A percentile compares a stretch with the other conserved stretches of the same genome.
Evolutionary conservation across 2,329 filamentous ascomycete genomes (phyloP).

Genomic region (Alternaria dauci): DNA sequence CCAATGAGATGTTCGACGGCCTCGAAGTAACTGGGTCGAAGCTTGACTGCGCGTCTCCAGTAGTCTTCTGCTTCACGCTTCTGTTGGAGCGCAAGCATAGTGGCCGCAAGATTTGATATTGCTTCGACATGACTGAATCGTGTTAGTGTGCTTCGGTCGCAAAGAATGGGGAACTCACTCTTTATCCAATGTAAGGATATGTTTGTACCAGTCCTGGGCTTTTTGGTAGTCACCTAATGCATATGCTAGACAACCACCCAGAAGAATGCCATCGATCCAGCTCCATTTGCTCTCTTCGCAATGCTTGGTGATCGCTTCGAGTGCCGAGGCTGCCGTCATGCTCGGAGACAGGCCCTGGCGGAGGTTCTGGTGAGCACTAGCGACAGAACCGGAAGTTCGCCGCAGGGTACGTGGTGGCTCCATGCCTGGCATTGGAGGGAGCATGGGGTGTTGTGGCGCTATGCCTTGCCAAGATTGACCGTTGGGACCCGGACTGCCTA

Average conservation of each 20-base stretch:
- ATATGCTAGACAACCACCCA: conserved; percentile 92
- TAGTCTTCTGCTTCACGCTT: conserved; percentile 84
- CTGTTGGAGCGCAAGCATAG: conserved; percentile 82
- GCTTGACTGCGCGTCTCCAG: conserved; percentile 84
- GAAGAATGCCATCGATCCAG: conserved; percentile 92
- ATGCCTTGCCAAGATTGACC: conserved; percentile 41
- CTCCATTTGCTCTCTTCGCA: conserved; percentile 53
- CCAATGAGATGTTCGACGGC: conserved; percentile 94
- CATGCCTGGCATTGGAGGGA: conserved; percentile 31
- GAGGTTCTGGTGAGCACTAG: conserved; percentile 36
- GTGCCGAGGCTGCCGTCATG: conserved; percentile 48
- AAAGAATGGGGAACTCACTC: conserved; percentile 51
- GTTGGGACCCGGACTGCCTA: conserved; percentile 22
- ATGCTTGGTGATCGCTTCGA: conserved; percentile 48
- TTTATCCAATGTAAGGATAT: conserved; percentile 67
- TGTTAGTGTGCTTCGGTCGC: conserved; percentile 15
- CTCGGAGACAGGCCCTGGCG: conserved; percentile 44
- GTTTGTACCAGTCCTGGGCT: conserved; percentile 76
- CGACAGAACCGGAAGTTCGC: conserved; percentile 46
- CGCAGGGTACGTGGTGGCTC: conserved; percentile 44
- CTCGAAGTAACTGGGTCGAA: conserved; percentile 89
- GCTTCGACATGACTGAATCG: conserved; percentile 81
- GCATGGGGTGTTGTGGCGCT: conserved; percentile 31
- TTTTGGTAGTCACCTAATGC: conserved; percentile 85
- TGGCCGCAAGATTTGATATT: conserved; percentile 90